phyloP scores from a whole-genome alignment of 1,284 basidiomycete species.

The Leccinum insolens region DNA sequence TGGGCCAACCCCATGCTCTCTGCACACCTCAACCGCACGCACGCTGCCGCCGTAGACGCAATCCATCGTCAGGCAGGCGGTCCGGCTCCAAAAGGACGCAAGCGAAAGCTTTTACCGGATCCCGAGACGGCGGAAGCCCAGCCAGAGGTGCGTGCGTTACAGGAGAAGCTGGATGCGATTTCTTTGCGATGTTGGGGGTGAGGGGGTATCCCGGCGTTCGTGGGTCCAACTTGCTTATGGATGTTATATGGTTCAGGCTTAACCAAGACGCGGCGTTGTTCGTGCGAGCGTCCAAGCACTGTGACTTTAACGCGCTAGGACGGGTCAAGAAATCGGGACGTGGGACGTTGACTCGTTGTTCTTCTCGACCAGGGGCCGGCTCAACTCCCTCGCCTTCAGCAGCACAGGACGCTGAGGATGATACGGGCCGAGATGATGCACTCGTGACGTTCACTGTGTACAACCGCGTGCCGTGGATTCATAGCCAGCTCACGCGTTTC shows the following conservation, averaged over 20 bases:
- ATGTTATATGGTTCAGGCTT: slow-evolving; percentile 41
- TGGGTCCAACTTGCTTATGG: too few relatives aligned
- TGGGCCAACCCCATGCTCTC: slow-evolving; percentile 61
- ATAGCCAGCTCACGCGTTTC: slow-evolving; percentile 56
- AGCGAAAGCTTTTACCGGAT: slow-evolving; percentile 43
- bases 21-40: slow-evolving; percentile 54
- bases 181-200: slow-evolving; percentile 64
- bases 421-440: slow-evolving; percentile 38
- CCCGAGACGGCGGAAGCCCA: slow-evolving; percentile 35
- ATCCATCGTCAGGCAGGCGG: slow-evolving; percentile 48
- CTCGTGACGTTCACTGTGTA: slow-evolving; percentile 63
- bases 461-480: slow-evolving; percentile 62
- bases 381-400: background rate
- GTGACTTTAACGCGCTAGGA: slow-evolving; percentile 64
- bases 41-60: slow-evolving; percentile 50
- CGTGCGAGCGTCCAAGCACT: slow-evolving; percentile 61
- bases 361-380: background rate
- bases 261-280: slow-evolving; percentile 57
- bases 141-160: slow-evolving; percentile 48
- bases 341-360: slow-evolving; percentile 18
- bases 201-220: too few relatives aligned
- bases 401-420: slow-evolving; percentile 1
- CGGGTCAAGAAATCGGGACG: slow-evolving; percentile 36
- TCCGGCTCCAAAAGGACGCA: slow-evolving; percentile 42
- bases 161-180: slow-evolving; percentile 50